These are phyloP conservation scores for Carex cristatella DNA, from an alignment of 176 grass and related monocot species.

Conservation along the genomic window DNA sequence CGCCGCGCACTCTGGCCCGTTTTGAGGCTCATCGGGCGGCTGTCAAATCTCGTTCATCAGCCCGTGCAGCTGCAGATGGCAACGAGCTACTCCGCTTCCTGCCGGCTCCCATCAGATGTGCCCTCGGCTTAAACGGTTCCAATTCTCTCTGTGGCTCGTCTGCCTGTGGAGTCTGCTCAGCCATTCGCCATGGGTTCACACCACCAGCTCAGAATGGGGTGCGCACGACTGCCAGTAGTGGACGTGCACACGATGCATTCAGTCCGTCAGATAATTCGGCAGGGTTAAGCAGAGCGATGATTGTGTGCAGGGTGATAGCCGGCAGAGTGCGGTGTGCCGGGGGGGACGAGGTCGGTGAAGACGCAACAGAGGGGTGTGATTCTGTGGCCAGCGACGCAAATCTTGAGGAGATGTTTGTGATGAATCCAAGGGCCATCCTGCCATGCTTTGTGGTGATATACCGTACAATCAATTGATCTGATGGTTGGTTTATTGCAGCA, in stretches of 20 bases:
- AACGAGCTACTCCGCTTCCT: conserved; percentile 98
- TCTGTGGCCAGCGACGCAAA: conserved; percentile 59
- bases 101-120: conserved; percentile 53
- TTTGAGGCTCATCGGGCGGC: conserved; percentile 88
- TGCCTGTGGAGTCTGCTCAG: conserved; percentile 55
- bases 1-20: conserved; percentile 57
- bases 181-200: conserved; percentile 67
- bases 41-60: conserved; percentile 45
- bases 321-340: conserved; percentile 41
- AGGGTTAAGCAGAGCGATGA: conserved; percentile 46
- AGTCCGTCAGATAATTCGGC: neutral
- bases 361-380: conserved; percentile 38
- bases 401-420: conserved; percentile 89
- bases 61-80: conserved; percentile 67
- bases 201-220: conserved; percentile 44
- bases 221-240: conserved; percentile 78
- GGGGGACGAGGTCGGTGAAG: neutral
- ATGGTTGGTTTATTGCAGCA: neutral
- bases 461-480: conserved; percentile 29
- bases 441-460: conserved; percentile 97
- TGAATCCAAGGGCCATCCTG: conserved; percentile 86
- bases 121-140: conserved; percentile 48
- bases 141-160: conserved; percentile 40
- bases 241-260: conserved; percentile 46
- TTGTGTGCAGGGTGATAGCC: conserved; percentile 96